A percentile compares a stretch with the other conserved stretches of the same genome.
These are phyloP conservation scores for Penicillium sp. DNA, from an alignment of 2,329 filamentous ascomycete genomes.

Conservation along the genomic window DNA sequence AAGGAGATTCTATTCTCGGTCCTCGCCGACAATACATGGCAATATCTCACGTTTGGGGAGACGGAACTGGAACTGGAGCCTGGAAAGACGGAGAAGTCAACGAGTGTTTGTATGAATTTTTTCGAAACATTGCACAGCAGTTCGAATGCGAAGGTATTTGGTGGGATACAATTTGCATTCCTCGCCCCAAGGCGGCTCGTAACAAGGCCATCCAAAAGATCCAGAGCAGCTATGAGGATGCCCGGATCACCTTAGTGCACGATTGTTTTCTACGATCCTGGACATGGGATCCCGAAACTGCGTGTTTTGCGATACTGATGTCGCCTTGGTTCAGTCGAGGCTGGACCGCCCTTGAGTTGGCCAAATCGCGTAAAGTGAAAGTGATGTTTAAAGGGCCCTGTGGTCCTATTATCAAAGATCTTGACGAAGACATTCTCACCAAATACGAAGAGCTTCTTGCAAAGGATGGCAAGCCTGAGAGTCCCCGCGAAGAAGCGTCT, in stretches of 20 bases:
- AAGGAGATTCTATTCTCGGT: neutral
- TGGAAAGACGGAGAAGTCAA: constrained; percentile 26
- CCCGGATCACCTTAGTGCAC: constrained; percentile 15
- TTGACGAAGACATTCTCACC: constrained; percentile 20
- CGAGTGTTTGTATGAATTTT: constrained; percentile 27
- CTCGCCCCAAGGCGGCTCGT: constrained; percentile 14
- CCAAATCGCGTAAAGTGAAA: constrained; percentile 11
- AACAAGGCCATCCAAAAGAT: constrained; percentile 22
- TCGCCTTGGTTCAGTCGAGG: constrained; percentile 29
- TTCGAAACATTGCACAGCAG: constrained; percentile 14
- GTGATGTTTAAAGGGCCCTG: constrained; percentile 15
- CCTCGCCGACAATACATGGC: constrained; percentile 23
- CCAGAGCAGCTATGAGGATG: constrained; percentile 26
- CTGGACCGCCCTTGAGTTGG: constrained; percentile 23
- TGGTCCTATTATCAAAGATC: constrained; percentile 20
- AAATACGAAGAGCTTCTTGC: too few species aligned
- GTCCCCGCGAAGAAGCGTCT: too few species aligned
- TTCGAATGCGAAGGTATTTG: constrained; percentile 27
- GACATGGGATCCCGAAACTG: constrained; percentile 22
- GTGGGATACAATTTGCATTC: constrained; percentile 33
- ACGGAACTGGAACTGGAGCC: constrained; percentile 29
- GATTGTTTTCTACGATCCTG: constrained; percentile 16
- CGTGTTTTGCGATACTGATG: constrained; percentile 25
- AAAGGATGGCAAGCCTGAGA: too few species aligned
- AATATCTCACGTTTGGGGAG: constrained; percentile 34